Percentiles rank a stretch among this genome's conserved stretches.
Conservation (phyloP, 768 basidiomycete species). For the Hortiboletus campestris region DNA sequence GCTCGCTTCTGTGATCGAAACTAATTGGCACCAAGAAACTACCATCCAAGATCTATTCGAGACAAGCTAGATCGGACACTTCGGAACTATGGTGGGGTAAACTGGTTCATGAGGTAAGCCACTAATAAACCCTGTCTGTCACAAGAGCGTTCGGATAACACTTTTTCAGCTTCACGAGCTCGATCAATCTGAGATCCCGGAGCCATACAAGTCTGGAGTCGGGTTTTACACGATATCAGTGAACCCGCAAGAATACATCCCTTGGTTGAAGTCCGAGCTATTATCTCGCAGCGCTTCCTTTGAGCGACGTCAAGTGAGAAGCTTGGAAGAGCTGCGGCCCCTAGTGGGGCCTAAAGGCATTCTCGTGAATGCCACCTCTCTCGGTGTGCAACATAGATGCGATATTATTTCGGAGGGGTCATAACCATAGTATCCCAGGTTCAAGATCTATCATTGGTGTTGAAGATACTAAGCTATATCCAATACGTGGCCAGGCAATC, state of each 20-base stretch:
- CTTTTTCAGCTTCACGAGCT: slow-evolving; percentile 33
- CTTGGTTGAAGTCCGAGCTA: slow-evolving; percentile 45
- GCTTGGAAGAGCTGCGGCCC: slow-evolving; percentile 47
- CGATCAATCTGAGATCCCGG: slow-evolving; percentile 34
- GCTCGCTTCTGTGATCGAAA: neutral
- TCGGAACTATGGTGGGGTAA: slow-evolving; percentile 39
- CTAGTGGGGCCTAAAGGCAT: slow-evolving; percentile 36
- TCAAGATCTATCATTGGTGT: slow-evolving; percentile 77
- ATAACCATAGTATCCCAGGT: slow-evolving; percentile 34
- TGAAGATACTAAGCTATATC: slow-evolving; percentile 70
- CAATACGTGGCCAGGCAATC: slow-evolving; percentile 84
- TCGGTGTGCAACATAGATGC: slow-evolving; percentile 39
- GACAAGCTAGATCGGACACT: slow-evolving; percentile 11
- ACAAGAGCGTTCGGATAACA: neutral
- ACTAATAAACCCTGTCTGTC: neutral
- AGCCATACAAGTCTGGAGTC: slow-evolving; percentile 36
- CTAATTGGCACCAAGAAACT: slow-evolving; percentile 32
- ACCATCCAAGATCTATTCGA: slow-evolving; percentile 36
- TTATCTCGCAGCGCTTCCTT: slow-evolving; percentile 42
- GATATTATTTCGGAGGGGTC: neutral
- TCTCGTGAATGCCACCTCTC: slow-evolving; percentile 56
- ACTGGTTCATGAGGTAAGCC: slow-evolving; percentile 39
- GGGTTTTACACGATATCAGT: slow-evolving; percentile 47
- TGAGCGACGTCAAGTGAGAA: slow-evolving; percentile 39
- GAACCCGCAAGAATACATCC: slow-evolving; percentile 50